Conservation (phyloP, 768 basidiomycete species). For the Suillus cothurnatus region DNA sequence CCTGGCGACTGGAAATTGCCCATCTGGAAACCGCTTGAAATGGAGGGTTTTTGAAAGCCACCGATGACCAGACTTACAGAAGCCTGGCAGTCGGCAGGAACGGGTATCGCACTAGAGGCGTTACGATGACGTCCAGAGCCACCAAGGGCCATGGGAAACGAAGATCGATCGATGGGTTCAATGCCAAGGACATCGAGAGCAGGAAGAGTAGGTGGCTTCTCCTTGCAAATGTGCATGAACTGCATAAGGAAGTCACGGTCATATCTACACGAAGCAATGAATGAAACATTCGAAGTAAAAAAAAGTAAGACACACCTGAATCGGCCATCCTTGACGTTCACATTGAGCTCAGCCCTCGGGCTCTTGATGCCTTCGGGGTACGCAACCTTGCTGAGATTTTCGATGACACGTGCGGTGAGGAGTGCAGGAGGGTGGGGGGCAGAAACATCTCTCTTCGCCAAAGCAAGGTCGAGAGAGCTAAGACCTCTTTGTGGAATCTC, state of each 20-base stretch:
- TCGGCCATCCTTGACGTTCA: conserved; percentile 28
- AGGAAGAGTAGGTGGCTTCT: conserved; percentile 36
- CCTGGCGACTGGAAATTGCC: conserved; percentile 62
- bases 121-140: conserved; percentile 63
- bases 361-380: too few species aligned
- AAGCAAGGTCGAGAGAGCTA: conserved; percentile 64
- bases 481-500: conserved; percentile 54
- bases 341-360: too few species aligned
- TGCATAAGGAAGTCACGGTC: conserved; percentile 97
- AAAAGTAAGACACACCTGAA: conserved; percentile 57
- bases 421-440: too few species aligned
- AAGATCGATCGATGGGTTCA: conserved; percentile 65
- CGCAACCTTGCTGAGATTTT: too few species aligned
- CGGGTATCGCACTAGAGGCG: conserved; percentile 42
- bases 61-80: conserved; percentile 51
- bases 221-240: conserved; percentile 93
- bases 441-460: too few species aligned
- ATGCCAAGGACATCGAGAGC: conserved; percentile 90
- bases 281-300: too few species aligned
- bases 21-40: too few species aligned
- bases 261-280: conserved; percentile 55
- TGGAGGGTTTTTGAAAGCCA: too few species aligned
- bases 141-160: conserved; percentile 55
- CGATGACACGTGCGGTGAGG: too few species aligned
- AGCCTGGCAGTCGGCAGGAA: conserved; percentile 45